Percentiles rank a stretch among this genome's conserved stretches.
Conservation (phyloP, 257 asterid genomes). For the Datura wrightii region DNA sequence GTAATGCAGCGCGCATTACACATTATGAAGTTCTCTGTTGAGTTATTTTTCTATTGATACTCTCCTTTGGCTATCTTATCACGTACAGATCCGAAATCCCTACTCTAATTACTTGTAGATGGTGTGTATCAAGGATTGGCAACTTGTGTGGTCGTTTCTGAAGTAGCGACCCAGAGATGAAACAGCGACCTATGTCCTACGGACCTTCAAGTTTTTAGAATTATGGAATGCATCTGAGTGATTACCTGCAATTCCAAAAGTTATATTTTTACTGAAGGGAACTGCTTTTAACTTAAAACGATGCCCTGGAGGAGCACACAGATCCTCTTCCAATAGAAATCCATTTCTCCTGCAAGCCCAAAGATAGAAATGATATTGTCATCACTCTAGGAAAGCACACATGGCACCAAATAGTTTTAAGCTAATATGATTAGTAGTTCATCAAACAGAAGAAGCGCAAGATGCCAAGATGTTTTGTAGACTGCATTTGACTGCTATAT, state of each 20-base stretch:
- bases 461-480: conserved; percentile 11
- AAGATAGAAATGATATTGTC: conserved; percentile 6
- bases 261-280: conserved; percentile 92
- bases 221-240: conserved; percentile 19
- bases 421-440: neutral
- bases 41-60: neutral
- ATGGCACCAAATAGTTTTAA: neutral
- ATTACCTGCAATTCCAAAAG: conserved; percentile 84
- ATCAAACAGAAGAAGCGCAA: conserved; percentile 6
- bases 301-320: conserved; percentile 79
- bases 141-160: neutral
- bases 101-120: neutral
- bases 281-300: conserved; percentile 89
- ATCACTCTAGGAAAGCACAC: conserved; percentile 8
- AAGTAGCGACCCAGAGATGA: conserved; percentile 14
- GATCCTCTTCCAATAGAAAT: conserved; percentile 78
- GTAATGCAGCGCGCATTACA: conserved; percentile 12
- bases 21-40: neutral
- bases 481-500: conserved; percentile 21
- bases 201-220: conserved; percentile 1
- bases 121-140: neutral
- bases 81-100: neutral
- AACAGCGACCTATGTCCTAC: neutral
- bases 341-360: conserved; percentile 82
- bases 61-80: conserved; percentile 1